Conservation (phyloP, 2,329 filamentous ascomycete genomes). For the Hypoxylon sp. region DNA sequence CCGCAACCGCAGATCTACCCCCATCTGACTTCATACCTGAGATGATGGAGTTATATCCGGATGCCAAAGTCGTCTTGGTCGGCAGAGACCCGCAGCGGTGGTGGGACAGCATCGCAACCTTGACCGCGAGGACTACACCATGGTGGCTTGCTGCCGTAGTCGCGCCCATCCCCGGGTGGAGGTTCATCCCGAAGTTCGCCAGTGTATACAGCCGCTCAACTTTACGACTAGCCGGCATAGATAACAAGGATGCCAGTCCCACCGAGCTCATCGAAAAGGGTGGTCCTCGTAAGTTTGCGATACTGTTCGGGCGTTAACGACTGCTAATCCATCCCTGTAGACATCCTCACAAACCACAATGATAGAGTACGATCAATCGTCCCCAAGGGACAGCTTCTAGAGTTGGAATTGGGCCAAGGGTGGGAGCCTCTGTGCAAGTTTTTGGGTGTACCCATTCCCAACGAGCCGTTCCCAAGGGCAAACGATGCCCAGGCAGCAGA, state of each 20-base stretch:
- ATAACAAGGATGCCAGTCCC: constrained; percentile 21
- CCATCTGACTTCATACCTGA: constrained; percentile 37
- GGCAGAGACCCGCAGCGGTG: constrained; percentile 33
- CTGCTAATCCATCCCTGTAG: constrained; percentile 10
- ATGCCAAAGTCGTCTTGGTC: constrained; percentile 37
- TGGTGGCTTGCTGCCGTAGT: constrained; percentile 23
- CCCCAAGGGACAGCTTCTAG: constrained; percentile 34
- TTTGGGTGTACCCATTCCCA: constrained; percentile 34
- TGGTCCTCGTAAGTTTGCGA: constrained; percentile 27
- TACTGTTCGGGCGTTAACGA: background rate
- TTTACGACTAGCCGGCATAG: constrained; percentile 26
- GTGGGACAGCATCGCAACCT: constrained; percentile 35
- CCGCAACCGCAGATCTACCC: constrained; percentile 34
- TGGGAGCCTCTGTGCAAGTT: constrained; percentile 42
- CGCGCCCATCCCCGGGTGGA: constrained; percentile 37
- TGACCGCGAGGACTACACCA: constrained; percentile 22
- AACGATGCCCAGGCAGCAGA: constrained; percentile 42
- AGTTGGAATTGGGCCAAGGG: constrained; percentile 41
- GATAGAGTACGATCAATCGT: constrained; percentile 30
- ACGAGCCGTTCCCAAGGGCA: constrained; percentile 37
- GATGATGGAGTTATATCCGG: constrained; percentile 38
- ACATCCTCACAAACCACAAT: constrained; percentile 30
- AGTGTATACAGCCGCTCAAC: constrained; percentile 21
- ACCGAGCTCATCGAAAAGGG: constrained; percentile 26
- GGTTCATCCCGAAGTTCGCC: constrained; percentile 29